phyloP scores from a whole-genome alignment of 129 eudicot genomes.

The Lactuca saligna region DNA sequence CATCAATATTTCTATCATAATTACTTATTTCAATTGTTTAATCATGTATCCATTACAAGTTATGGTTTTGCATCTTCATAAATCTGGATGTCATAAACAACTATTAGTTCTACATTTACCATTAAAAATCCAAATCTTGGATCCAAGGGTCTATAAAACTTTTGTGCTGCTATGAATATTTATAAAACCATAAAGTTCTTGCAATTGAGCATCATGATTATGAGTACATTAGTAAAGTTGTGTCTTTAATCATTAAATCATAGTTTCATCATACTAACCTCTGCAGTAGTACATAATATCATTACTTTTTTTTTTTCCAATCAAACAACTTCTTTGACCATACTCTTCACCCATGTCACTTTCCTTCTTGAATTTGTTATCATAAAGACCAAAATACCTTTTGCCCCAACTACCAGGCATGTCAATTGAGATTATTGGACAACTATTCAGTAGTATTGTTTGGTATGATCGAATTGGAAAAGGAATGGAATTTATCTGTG shows the following conservation, averaged over 20 bases:
- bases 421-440: conserved; percentile 3
- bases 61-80: background rate
- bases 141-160: background rate
- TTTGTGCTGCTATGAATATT: background rate
- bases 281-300: too few relatives aligned
- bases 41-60: background rate
- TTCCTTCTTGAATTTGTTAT: too few relatives aligned
- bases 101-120: too few relatives aligned
- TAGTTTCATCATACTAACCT: too few relatives aligned
- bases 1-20: background rate
- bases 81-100: background rate
- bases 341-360: too few relatives aligned
- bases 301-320: too few relatives aligned
- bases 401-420: background rate
- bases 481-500: too few relatives aligned
- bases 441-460: background rate
- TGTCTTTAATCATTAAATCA: too few relatives aligned
- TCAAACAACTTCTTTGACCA: too few relatives aligned
- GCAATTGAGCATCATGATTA: background rate
- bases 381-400: too few relatives aligned
- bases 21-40: conserved; percentile 3
- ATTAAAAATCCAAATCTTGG: background rate
- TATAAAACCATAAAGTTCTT: background rate
- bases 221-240: background rate
- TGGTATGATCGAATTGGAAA: too few relatives aligned